Evolutionary conservation across 2,329 filamentous ascomycete genomes (phyloP).

Genomic region (Alternaria conjuncta): DNA sequence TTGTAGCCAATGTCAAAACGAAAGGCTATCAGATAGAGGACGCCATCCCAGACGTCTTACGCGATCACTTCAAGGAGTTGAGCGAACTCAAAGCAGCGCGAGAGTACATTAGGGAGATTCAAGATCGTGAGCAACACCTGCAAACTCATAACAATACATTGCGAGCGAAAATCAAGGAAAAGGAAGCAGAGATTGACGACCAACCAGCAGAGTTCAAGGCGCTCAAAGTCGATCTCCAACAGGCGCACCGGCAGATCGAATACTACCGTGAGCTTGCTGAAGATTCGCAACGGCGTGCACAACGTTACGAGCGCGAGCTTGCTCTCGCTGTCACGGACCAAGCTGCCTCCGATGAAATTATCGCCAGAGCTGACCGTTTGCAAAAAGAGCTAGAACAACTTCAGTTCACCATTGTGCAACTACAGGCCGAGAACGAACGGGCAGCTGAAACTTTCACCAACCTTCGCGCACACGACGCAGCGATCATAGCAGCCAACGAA

Average conservation of each 20-base stretch:
- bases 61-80: constrained; percentile 13
- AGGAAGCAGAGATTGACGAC: constrained; percentile 21
- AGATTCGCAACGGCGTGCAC: constrained; percentile 10
- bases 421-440: constrained; percentile 18
- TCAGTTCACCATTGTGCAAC: constrained; percentile 9
- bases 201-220: constrained; percentile 20
- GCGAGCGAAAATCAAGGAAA: constrained; percentile 13
- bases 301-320: constrained; percentile 20
- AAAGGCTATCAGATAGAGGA: constrained; percentile 23
- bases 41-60: constrained; percentile 19
- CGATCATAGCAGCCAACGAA: constrained; percentile 1
- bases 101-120: constrained; percentile 21
- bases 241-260: constrained; percentile 14
- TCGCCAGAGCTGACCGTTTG: constrained; percentile 15
- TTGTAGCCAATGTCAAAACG: constrained; percentile 17
- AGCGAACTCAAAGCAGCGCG: constrained; percentile 21
- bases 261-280: constrained; percentile 17
- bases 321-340: constrained; percentile 4
- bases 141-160: constrained; percentile 11
- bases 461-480: constrained; percentile 6
- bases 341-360: neutral
- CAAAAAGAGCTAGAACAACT: constrained; percentile 13
- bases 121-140: constrained; percentile 16
- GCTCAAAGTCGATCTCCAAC: constrained; percentile 25
- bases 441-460: constrained; percentile 7